Base-by-base conservation (phyloP, 495 filamentous ascomycete species). In the Penicillium cinerascens region DNA sequence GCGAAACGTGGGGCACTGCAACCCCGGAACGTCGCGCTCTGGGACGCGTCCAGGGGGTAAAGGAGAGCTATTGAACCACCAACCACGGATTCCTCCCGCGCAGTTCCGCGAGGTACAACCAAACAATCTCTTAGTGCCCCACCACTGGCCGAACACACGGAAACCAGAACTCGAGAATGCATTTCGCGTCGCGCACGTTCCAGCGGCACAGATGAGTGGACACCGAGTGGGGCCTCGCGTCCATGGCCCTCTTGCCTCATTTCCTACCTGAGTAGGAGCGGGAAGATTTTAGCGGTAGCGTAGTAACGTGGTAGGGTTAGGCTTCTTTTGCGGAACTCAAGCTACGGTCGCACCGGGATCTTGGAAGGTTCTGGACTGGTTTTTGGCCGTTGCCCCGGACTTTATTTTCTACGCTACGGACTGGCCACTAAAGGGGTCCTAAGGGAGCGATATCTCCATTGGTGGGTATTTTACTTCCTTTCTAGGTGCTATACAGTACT, bases 1-100 rank as follows among this genome's bases (percentile, higher is more conserved):
- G 17, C 15, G 0, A 22, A 10, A 35, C 44, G 51, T 25, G 44
- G 51, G 44, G 51, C 44, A 13, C 10, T 16, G n/a, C 20, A 25
- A 10, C 36, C 50, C 18, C 50, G 50, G 50, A 52, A 52, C 50
- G 8, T 8, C 33, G 23, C 9, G 17, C 9, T 52, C 5, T 46
- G 50, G 50, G 22, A 42, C 50, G 35, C 50, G 36, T 37, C 42
- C 37, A 45, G 43, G 25, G 29, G 29, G 3, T 18, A 35, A 20
- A 16, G 25, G 6, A 17, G 23, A 45, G 25, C 43, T 45, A 45
- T 45, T 5, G 11, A 45, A 33, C 16, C 42, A 9, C 25, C 3
- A 21, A n/a, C 25, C 17, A 17, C 26, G 25, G 29, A 3, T 33
- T 1, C 29, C 29, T 33, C 29, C 29, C 29, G 29, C 29, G 10